Conservation (phyloP, 129 eudicot species). For the Centrapalus pauciflorus region DNA sequence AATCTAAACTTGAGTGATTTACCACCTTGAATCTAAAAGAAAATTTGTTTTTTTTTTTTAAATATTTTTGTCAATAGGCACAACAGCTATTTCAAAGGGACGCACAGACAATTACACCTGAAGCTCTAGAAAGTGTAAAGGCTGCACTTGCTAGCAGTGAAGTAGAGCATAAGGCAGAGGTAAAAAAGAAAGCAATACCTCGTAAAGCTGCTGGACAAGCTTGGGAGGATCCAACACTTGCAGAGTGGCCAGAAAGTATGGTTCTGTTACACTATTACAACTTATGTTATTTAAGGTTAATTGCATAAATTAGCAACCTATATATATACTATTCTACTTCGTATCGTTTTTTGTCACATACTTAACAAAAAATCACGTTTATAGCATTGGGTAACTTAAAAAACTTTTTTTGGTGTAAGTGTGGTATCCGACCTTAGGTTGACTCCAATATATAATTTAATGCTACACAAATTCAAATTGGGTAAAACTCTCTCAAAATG, state of each 20-base stretch:
- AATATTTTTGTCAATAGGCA: constrained; percentile 44
- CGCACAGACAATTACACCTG: constrained; percentile 89
- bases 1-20: neutral
- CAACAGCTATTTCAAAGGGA: constrained; percentile 91
- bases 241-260: constrained; percentile 97
- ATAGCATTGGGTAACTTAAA: too few relatives aligned
- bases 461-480: too few relatives aligned
- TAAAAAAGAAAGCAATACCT: constrained; percentile 85
- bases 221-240: constrained; percentile 98
- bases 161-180: constrained; percentile 88
- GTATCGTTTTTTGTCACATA: too few relatives aligned
- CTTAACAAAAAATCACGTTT: too few relatives aligned
- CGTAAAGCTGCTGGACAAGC: constrained; percentile 91
- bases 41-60: neutral
- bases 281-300: too few relatives aligned
- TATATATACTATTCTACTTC: too few relatives aligned
- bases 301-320: too few relatives aligned
- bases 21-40: neutral
- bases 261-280: neutral
- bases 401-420: too few relatives aligned
- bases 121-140: constrained; percentile 90
- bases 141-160: constrained; percentile 96
- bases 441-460: too few relatives aligned
- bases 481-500: too few relatives aligned
- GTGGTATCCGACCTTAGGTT: too few relatives aligned